Conservation (phyloP, 306 rosid species). For the Sphenostylis stenocarpa region DNA sequence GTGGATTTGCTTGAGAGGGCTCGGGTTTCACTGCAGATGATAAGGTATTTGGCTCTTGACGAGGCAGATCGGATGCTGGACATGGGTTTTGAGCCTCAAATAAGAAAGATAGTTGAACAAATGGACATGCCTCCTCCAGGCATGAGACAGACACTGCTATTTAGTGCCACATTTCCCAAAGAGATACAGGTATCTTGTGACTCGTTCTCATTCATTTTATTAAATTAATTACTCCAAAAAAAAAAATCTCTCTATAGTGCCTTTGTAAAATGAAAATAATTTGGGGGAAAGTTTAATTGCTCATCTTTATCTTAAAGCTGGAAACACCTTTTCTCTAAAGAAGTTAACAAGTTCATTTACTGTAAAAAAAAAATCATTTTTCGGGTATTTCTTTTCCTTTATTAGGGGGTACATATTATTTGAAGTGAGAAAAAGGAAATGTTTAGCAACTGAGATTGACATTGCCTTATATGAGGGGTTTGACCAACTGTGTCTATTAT, state of each 20-base stretch:
- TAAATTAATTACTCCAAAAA: no score
- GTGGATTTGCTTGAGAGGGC: conserved; percentile 90
- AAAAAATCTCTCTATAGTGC: neutral
- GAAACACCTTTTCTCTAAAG: neutral
- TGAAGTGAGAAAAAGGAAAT: conserved; percentile 11
- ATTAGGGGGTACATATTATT: neutral
- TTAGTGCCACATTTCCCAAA: conserved; percentile 85
- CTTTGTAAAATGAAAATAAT: neutral
- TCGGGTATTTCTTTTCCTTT: neutral
- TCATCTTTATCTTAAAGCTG: neutral
- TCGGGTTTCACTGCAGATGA: conserved; percentile 74
- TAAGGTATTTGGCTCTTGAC: conserved; percentile 76
- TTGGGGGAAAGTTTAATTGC: neutral
- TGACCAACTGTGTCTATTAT: conserved; percentile 21
- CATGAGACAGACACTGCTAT: conserved; percentile 73
- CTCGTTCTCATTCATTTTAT: neutral
- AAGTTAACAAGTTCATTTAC: neutral
- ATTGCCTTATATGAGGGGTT: conserved; percentile 4
- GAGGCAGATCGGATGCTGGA: conserved; percentile 97
- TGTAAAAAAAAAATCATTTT: neutral
- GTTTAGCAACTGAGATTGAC: neutral
- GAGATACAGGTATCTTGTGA: conserved; percentile 74
- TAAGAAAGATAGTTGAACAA: conserved; percentile 80
- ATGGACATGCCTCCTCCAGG: conserved; percentile 91
- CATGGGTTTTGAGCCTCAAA: conserved; percentile 97